These are phyloP conservation scores for Alopecurus myosuroides DNA, from an alignment of 176 grass and related monocot species.

Conservation along the genomic window DNA sequence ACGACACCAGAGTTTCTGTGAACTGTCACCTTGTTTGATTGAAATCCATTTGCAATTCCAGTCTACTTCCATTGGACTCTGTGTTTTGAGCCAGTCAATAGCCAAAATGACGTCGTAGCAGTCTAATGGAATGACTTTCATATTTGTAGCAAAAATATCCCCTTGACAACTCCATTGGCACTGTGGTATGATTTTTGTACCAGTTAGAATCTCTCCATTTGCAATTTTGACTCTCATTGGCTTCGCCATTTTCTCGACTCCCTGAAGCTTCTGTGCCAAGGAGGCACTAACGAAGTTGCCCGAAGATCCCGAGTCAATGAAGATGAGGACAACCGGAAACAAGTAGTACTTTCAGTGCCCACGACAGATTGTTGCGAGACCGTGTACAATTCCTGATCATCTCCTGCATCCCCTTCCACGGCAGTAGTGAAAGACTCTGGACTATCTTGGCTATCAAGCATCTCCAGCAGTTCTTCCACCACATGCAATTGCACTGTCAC, in stretches of 20 bases:
- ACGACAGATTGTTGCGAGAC: background rate
- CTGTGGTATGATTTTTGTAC: no score
- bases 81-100: no score
- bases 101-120: no score
- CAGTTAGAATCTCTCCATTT: background rate
- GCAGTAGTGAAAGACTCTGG: no score
- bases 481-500: background rate
- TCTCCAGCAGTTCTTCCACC: background rate
- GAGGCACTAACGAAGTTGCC: background rate
- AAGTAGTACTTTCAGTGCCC: no score
- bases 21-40: no score
- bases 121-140: no score
- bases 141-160: no score
- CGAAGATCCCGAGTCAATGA: background rate
- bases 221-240: background rate
- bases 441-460: background rate
- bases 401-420: rapidly evolving
- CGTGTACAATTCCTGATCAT: rapidly evolving
- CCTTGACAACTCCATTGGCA: no score
- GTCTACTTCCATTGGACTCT: no score
- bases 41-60: no score
- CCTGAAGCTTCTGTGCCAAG: rapidly evolving
- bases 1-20: no score
- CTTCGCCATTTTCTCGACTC: background rate
- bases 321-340: background rate